Conservation (phyloP, 2,329 filamentous ascomycete species). For the Colletotrichum higginsianum region DNA sequence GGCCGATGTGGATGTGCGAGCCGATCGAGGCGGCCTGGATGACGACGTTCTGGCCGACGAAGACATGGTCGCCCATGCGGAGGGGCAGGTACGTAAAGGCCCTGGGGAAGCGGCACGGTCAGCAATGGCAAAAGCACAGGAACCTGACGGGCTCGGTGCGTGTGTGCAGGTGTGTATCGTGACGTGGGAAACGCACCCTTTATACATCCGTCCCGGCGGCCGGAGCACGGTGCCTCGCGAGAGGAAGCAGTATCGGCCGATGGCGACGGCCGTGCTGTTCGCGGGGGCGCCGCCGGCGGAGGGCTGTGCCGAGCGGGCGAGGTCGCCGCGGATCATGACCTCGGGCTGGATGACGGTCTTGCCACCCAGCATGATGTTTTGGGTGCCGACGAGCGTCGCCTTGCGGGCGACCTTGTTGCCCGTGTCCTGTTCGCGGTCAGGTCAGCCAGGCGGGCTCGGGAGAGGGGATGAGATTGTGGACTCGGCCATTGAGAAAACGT, state of each 20-base stretch:
- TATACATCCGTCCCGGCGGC: constrained; percentile 86
- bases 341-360: constrained; percentile 97
- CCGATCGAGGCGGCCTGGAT: constrained; percentile 89
- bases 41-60: constrained; percentile 81
- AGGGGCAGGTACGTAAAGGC: constrained; percentile 87
- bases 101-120: constrained; percentile 48
- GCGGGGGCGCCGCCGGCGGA: constrained; percentile 59
- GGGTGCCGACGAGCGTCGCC: constrained; percentile 91
- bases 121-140: too few relatives aligned
- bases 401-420: constrained; percentile 98
- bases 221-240: constrained; percentile 83
- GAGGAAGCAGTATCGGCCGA: constrained; percentile 93
- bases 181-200: constrained; percentile 66
- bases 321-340: constrained; percentile 92
- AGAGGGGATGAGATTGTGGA: too few relatives aligned
- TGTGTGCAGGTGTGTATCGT: neutral
- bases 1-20: constrained; percentile 88
- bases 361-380: constrained; percentile 97
- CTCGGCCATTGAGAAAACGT: constrained; percentile 49
- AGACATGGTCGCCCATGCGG: constrained; percentile 95
- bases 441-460: constrained; percentile 15
- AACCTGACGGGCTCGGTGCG: neutral
- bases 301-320: constrained; percentile 72
- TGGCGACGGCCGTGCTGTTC: constrained; percentile 81
- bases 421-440: constrained; percentile 76